Conservation (phyloP, 2,329 filamentous ascomycete genomes). For the Paecilomyces variotii region DNA sequence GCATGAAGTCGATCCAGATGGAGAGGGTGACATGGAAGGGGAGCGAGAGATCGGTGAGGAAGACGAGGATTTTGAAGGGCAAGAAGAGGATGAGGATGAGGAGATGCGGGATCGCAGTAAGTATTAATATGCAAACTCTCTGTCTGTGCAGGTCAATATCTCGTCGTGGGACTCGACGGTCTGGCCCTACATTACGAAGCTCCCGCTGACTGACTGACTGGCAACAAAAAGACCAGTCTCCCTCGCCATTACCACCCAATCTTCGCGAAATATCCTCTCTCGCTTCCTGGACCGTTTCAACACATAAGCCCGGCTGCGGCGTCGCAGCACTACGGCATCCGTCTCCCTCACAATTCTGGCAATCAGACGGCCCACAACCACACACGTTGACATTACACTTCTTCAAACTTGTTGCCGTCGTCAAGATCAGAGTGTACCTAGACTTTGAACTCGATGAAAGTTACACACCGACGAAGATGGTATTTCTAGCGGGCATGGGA, state of each 20-base stretch:
- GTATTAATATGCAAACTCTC: not conserved
- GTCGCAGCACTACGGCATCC: slow-evolving; percentile 52
- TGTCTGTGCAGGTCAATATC: not conserved
- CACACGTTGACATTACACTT: slow-evolving; percentile 58
- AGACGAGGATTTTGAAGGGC: slow-evolving; percentile 10
- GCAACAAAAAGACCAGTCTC: slow-evolving; percentile 21
- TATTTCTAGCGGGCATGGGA: slow-evolving; percentile 81
- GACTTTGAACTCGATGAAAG: slow-evolving; percentile 92
- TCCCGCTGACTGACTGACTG: slow-evolving; percentile 1
- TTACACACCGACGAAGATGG: slow-evolving; percentile 90
- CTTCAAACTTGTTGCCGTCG: slow-evolving; percentile 46
- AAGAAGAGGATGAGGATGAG: slow-evolving; percentile 12
- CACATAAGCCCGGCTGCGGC: slow-evolving; percentile 54
- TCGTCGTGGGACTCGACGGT: not conserved
- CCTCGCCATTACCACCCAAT: slow-evolving; percentile 30
- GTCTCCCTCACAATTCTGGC: slow-evolving; percentile 53
- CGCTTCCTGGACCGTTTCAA: slow-evolving; percentile 59
- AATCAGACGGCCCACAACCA: slow-evolving; percentile 58
- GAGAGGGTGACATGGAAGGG: slow-evolving; percentile 20
- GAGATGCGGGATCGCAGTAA: slow-evolving; percentile 27
- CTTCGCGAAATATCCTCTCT: slow-evolving; percentile 58
- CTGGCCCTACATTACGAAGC: not conserved
- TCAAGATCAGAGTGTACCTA: slow-evolving; percentile 52
- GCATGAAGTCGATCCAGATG: slow-evolving; percentile 9
- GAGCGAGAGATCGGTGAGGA: slow-evolving; percentile 5